Evolutionary conservation across 2,329 filamentous ascomycete species (phyloP).

Genomic region (Epichloe baconii): DNA sequence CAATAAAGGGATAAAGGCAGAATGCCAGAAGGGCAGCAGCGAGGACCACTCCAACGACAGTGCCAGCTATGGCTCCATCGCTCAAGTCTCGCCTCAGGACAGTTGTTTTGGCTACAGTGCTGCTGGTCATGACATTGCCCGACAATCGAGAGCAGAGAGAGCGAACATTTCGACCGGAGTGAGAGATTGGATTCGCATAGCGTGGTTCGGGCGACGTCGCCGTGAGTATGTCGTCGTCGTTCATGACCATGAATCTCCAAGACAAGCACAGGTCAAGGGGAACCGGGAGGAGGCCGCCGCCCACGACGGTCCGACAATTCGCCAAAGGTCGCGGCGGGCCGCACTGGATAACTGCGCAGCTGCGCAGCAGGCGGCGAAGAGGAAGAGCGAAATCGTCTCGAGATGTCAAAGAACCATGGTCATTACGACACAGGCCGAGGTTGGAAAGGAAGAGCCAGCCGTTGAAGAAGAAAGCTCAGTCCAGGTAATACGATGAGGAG

Average conservation of each 20-base stretch:
- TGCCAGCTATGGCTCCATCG: constrained; percentile 24
- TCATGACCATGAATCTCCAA: not conserved
- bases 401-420: not conserved
- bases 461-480: not conserved
- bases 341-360: not conserved
- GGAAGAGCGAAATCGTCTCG: not conserved
- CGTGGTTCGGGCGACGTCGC: not conserved
- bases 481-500: not conserved
- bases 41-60: constrained; percentile 23
- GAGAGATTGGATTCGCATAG: not conserved
- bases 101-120: constrained; percentile 6
- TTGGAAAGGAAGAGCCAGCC: not conserved
- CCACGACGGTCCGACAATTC: not conserved
- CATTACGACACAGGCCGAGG: not conserved
- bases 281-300: not conserved
- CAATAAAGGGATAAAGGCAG: constrained; percentile 27
- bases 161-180: not conserved
- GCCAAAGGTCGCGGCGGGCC: not conserved
- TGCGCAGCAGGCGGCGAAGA: not conserved
- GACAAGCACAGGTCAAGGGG: not conserved
- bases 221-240: not conserved
- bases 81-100: constrained; percentile 17
- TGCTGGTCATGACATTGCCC: not conserved
- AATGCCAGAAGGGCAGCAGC: constrained; percentile 20
- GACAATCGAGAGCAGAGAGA: not conserved